phyloP scores from a whole-genome alignment of 106 monocot species.

The Hemerocallis citrina region DNA sequence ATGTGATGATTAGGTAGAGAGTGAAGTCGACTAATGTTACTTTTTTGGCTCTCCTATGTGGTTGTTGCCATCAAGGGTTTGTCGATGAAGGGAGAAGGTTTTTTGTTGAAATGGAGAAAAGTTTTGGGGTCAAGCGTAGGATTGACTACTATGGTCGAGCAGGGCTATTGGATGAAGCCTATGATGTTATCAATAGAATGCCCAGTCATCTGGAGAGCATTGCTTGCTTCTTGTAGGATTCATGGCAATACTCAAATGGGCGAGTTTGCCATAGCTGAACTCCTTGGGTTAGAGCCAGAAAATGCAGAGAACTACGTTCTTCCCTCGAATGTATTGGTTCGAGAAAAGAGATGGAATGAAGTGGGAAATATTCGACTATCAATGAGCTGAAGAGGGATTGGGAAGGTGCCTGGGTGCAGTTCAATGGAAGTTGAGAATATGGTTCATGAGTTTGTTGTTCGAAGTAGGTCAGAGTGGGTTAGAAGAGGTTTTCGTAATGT shows the following conservation, averaged over 20 bases:
- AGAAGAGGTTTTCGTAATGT: slow-evolving; percentile 12
- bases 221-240: slow-evolving; percentile 36
- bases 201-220: slow-evolving; percentile 31
- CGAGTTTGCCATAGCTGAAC: slow-evolving; percentile 11
- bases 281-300: slow-evolving; percentile 35
- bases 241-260: slow-evolving; percentile 24
- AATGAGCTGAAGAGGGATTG: slow-evolving; percentile 28
- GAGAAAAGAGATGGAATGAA: slow-evolving; percentile 30
- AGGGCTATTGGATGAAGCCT: slow-evolving; percentile 29
- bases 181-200: slow-evolving; percentile 18
- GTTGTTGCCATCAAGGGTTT: slow-evolving; percentile 30
- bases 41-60: slow-evolving; percentile 14
- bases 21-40: slow-evolving; percentile 19
- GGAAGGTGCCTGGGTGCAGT: slow-evolving; percentile 40
- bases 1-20: slow-evolving; percentile 8
- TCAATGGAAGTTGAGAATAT: slow-evolving; percentile 33
- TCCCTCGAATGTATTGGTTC: slow-evolving; percentile 29
- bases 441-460: slow-evolving; percentile 28
- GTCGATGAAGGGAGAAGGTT: slow-evolving; percentile 18
- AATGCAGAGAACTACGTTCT: slow-evolving; percentile 35
- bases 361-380: slow-evolving; percentile 25
- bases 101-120: slow-evolving; percentile 14
- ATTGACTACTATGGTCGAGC: slow-evolving; percentile 37
- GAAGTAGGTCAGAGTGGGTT: not conserved
- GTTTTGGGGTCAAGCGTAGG: slow-evolving; percentile 1